Evolutionary conservation across 768 basidiomycete genomes (phyloP), one percentile per base, ranked within the genome.

Genomic region (Trametes sanguinea): DNA sequence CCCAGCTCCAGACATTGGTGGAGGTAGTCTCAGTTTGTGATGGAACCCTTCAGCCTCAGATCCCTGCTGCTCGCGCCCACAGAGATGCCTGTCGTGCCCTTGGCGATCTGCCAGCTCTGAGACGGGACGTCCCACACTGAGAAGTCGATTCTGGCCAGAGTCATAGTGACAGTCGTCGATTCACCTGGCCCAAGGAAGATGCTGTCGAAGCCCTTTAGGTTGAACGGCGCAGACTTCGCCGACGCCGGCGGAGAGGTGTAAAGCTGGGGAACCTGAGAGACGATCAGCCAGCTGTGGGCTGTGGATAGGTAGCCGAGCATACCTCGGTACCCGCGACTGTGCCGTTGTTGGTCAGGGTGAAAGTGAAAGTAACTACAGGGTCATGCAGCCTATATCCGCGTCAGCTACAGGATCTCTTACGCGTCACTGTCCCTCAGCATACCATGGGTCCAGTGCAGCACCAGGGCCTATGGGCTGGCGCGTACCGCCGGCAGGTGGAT

Each of bases 231-330:
- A 60, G 74, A 67, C 42, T 60, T 67, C 13, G 69, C 71, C 11
- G 67, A 65, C 3, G 66, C 57, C 0, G 87, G 57, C 0, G 88
- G 87, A 74, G 85, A 82, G 68, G 91, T 39, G 73, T 92, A 93
- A 4, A 92, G 73, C 75, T 92, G 90, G 2, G 89, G 85, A 29
- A 85, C 82, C 84, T 89, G 64, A 51, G 79, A 73, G 14, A 52
- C 5, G 33, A 8, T 22, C 22, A 22, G 22, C 22, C 22, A 22
- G 22, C 22, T 22, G 22, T 22, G 22, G 22, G 22, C 22, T 22
- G 22, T 22, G 22, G 22, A 22, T 22, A 22, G 22, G 42, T 30
- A 11, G 6, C 13, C 13, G 5, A 30, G 45, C 57, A 40, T 27
- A 70, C 73, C 64, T 74, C 76, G 27, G 68, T 64, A 1, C 76